phyloP scores from a whole-genome alignment of 345 rosid genomes.

The Syzygium grande region DNA sequence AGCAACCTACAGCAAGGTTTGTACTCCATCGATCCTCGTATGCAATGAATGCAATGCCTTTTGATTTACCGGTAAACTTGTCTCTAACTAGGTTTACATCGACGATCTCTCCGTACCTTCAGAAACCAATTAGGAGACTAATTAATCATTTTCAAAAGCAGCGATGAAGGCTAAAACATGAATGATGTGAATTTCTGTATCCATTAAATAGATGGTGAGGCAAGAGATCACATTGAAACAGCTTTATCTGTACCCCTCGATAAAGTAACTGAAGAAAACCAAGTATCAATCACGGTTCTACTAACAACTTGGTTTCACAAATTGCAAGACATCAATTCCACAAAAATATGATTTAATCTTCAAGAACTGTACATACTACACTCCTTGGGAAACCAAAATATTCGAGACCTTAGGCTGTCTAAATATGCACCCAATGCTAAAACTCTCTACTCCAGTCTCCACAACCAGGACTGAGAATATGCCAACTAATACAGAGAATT shows the following conservation, averaged over 20 bases:
- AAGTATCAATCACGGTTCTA: background rate
- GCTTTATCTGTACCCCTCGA: background rate
- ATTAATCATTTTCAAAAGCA: background rate
- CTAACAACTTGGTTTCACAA: background rate
- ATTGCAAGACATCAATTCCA: background rate
- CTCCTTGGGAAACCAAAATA: background rate
- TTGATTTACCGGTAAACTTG: slow-evolving; percentile 87
- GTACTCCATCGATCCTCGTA: slow-evolving; percentile 97
- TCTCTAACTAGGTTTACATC: slow-evolving; percentile 89
- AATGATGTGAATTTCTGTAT: background rate
- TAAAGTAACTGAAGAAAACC: background rate
- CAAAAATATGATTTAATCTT: background rate
- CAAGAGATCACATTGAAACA: background rate
- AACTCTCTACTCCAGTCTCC: background rate
- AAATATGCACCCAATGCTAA: background rate
- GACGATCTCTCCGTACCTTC: slow-evolving; percentile 81
- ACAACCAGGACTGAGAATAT: background rate
- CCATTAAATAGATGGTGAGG: background rate
- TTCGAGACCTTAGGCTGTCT: background rate
- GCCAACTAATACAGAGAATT: background rate
- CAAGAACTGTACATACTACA: background rate
- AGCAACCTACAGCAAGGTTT: slow-evolving; percentile 81
- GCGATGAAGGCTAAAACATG: background rate
- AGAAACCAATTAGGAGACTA: background rate
- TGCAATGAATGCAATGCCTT: slow-evolving; percentile 82